Base-by-base conservation (phyloP, 805 yeast species). In the Candida chilensis region DNA sequence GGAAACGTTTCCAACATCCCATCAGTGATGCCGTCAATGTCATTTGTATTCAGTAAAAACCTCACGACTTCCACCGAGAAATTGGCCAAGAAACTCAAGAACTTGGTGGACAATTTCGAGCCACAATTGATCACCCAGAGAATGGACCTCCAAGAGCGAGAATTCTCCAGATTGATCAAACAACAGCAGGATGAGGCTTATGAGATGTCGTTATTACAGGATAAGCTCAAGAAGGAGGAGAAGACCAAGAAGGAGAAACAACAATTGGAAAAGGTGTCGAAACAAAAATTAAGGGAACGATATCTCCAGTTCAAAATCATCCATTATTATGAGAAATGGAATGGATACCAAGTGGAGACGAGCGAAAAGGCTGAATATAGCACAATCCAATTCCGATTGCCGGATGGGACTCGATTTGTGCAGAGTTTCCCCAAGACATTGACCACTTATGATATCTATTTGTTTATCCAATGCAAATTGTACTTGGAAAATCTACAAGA, bases 321-420 rank as follows among this genome's bases (percentile, higher is more conserved):
- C 6, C 27, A 31, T 8, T 27, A 37, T 5, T 7, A 28, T 29
- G 4, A 22, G 33, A 5, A 27, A 41, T 16, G 36, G 36, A 19
- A 13, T 16, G 3, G 37, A 35, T 1, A 32, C 37, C 9, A 36
- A 31, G 21, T 24, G 13, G n/a, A n/a, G n/a, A n/a, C n/a, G n/a
- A n/a, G n/a, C n/a, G n/a, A n/a, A n/a, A n/a, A n/a, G n/a, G n/a
- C n/a, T n/a, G n/a, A n/a, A n/a, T n/a, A n/a, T 28, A 51, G 67
- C 6, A 57, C 57, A 0, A 60, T 78, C 14, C 76, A 79, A 30
- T 54, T 78, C 38, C 66, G 75, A 44, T 52, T 70, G 20, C 74
- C 80, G 6, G 46, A 60, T 20, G 83, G 84, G 2, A 57, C 58
- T 29, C 48, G 76, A 32, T 44, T 65, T 5, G 56, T 74, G 2